Conservation (phyloP, 108 stramenopile species). For the Nitzschia sp. region DNA sequence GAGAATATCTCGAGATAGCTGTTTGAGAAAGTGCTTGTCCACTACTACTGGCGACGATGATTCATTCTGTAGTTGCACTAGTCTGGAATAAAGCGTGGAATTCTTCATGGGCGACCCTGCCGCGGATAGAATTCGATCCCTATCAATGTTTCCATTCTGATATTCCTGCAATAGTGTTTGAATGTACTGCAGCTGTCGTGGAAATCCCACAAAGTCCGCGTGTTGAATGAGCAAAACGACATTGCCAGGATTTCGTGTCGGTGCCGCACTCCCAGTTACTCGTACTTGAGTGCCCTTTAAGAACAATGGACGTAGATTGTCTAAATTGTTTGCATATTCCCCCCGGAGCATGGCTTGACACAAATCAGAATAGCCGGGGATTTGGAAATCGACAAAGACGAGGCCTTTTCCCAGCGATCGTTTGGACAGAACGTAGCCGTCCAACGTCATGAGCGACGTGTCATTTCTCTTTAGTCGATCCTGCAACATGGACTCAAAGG, state of each 20-base stretch:
- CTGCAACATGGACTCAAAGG: constrained; percentile 1
- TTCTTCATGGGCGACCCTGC: background rate
- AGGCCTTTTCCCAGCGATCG: constrained; percentile 37
- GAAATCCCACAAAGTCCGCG: constrained; percentile 22
- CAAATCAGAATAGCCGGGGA: constrained; percentile 5
- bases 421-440: constrained; percentile 36
- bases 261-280: constrained; percentile 29
- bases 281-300: constrained; percentile 11
- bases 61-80: background rate
- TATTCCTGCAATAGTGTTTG: constrained; percentile 26
- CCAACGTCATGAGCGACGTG: constrained; percentile 7
- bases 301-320: constrained; percentile 10
- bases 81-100: background rate
- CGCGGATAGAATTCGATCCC: background rate
- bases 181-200: constrained; percentile 49
- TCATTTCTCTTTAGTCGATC: constrained; percentile 23
- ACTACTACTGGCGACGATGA: background rate
- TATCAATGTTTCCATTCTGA: constrained; percentile 18
- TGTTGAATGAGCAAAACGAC: constrained; percentile 41
- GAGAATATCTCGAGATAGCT: constrained; percentile 6
- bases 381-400: constrained; percentile 37
- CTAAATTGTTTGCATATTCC: constrained; percentile 12
- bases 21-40: constrained; percentile 6
- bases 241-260: constrained; percentile 52
- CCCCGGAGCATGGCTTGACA: constrained; percentile 33